Evolutionary conservation across 2,329 filamentous ascomycete species (phyloP), one percentile per base, ranked within the genome.

Genomic region (Thielaviopsis populi): DNA sequence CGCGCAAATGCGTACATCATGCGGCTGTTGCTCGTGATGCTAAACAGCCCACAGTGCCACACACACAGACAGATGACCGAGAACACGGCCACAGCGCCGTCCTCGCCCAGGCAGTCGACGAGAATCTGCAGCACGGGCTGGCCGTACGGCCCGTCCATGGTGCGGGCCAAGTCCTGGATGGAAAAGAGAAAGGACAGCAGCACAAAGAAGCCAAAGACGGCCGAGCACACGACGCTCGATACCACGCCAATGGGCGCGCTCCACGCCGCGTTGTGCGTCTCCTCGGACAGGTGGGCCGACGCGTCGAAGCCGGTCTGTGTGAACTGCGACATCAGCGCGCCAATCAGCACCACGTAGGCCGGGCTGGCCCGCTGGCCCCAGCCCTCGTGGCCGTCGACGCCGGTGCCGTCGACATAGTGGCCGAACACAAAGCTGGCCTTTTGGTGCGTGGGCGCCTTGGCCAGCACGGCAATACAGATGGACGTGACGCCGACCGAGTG

Each of bases 1-100:
- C 80, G 75, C 0, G 77, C 74, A 68, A 83, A 83, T 0, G 79
- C 79, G 68, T 82, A 83, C 79, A 83, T 83, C 80, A 83, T 83
- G 30, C 80, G 74, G 46, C 75, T 78, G 68, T 83, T 83, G 60
- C 74, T 77, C 0, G 80, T 83, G 74, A 84, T 74, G 61, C 75
- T 78, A 69, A 84, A 83, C 0, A 83, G 74, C 0, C 81, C 81
- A 66, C 80, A 83, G 69, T 83, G 81, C 81, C 81, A 84, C 2
- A 83, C 79, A 64, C 81, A 83, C 40, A 83, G 72, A 68, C 83
- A 82, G 66, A 83, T 75, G 15, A 83, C 71, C 0, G 73, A 76
- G 71, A 83, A 83, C 6, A 83, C 69, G 1, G 75, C 80, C 8
- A 83, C 75, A 0, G 80, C 81, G 3, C 81, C 80, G 58, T 79